Evolutionary conservation across 352 stramenopile genomes (phyloP).

Genomic region (Globisporangium cystogenes): DNA sequence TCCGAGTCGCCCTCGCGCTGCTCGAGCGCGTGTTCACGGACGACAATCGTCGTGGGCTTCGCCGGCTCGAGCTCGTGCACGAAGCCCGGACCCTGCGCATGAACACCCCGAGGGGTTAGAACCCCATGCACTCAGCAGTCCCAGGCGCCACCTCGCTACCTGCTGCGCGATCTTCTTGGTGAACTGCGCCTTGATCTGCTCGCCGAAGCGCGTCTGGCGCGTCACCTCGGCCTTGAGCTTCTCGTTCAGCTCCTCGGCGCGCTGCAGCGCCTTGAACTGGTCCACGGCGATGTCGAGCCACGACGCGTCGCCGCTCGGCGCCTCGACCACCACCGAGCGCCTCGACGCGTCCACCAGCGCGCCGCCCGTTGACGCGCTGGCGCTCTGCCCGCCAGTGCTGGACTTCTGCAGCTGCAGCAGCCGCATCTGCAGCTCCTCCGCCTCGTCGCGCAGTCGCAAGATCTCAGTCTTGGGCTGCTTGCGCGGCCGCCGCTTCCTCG

Average conservation of each 20-base stretch:
- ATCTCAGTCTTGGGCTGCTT: constrained; percentile 10
- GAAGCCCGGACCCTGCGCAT: constrained; percentile 1
- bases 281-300: constrained; percentile 10
- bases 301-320: not conserved
- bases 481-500: constrained; percentile 4
- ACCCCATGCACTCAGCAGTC: not conserved
- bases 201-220: constrained; percentile 7
- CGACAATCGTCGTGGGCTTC: not conserved
- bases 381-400: not conserved
- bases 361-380: not conserved
- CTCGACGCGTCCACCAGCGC: not conserved
- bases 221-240: constrained; percentile 7
- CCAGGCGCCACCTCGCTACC: not conserved
- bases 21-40: not conserved
- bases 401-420: constrained; percentile 8
- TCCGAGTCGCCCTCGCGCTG: not conserved
- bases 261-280: constrained; percentile 9
- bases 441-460: constrained; percentile 8
- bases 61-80: not conserved
- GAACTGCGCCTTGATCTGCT: constrained; percentile 8
- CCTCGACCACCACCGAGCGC: not conserved
- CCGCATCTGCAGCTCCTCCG: constrained; percentile 8
- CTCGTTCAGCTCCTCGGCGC: constrained; percentile 4
- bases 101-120: too few species aligned
- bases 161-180: constrained; percentile 11